Evolutionary conservation across 805 yeast species (phyloP), one percentile per base, ranked within the genome.

Genomic region (Ogataea methylovora): DNA sequence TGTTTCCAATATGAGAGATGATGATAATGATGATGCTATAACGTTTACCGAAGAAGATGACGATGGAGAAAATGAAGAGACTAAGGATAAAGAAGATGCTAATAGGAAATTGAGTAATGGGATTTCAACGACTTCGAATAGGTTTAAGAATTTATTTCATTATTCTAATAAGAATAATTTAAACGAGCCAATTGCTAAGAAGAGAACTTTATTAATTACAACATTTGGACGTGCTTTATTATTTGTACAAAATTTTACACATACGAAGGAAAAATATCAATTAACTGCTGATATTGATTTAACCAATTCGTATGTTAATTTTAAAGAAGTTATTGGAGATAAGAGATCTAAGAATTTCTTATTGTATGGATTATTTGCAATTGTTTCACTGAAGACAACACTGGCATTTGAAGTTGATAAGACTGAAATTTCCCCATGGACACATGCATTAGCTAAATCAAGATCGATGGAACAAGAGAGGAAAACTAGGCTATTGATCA

Each of bases 151-250:
- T 30, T 43, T 60, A 24, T 57, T 58, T 25, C 52, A 41, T 29
- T 42, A 40, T 27, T 17, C 25, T 18, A 42, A 40, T 34, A 30
- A 37, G 5, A 14, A 26, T 4, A 24, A 32, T 3, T 18, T 34
- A 8, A 20, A 24, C 8, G 57, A 49, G 20, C 51, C 48, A 4
- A 27, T 29, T 60, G 61, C 34, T 54, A 63, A 48, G 36, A 61
- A 65, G 8, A 68, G 84, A 41, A 67, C 79, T 2, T 45, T 79
- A 38, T 43, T 81, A 11, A 59, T 79, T 0, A 82, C 88, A 2
- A 64, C 75, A 1, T 68, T 68, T 48, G 90, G 87, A 1, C 61
- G 88, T 31, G 75, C 72, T 1, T 53, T 83, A 38, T 48, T 81
- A 1, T 73, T 82, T 40, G 56, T 68, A 22, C 61, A 56, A 27